Evolutionary conservation across 768 basidiomycete genomes (phyloP), one percentile per base, ranked within the genome.

Genomic region (Rhodocollybia butyracea): DNA sequence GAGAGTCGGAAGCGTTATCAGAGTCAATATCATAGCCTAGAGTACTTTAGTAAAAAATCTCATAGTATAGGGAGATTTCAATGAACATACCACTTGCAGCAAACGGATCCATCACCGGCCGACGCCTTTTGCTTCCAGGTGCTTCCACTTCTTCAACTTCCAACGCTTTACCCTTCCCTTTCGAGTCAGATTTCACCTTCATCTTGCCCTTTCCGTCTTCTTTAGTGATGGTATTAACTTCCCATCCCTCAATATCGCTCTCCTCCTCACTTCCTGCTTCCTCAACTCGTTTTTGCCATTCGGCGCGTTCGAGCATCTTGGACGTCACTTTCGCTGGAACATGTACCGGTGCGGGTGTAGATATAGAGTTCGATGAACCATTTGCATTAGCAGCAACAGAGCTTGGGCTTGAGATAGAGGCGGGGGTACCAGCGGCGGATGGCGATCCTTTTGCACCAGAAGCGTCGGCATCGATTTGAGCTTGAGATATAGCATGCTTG

Each of bases 401-500:
- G 29, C 15, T 27, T 1, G 10, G 57, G 29, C 15, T 27, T 1
- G 34, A 21, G 21, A 34, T 31, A 21, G 30, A 12, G 12, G 31
- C 13, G n/a, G 46, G 5, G 46, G 31, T 15, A n/a, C n/a, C n/a
- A n/a, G n/a, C n/a, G n/a, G n/a, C n/a, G n/a, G 27, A 50, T 19
- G 31, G 22, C 13, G 47, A 32, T 27, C 11, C 31, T 50, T 38
- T 50, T 2, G 19, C 63, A 40, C 70, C 72, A 46, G 76, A 70
- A 5, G 66, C 66, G 8, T 74, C 58, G 1, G 69, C 64, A 48
- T 70, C 68, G 34, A 63, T 67, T 60, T 78, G 76, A 12, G 81
- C 82, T 67, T 86, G 86, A 1, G 86, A 72, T 40, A 92, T 90
- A 27, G 90, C 89, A 65, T 89, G 79, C 68, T 86, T 89, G 68